phyloP scores from a whole-genome alignment of 768 basidiomycete species.

The Glaciozyma antarctica region DNA sequence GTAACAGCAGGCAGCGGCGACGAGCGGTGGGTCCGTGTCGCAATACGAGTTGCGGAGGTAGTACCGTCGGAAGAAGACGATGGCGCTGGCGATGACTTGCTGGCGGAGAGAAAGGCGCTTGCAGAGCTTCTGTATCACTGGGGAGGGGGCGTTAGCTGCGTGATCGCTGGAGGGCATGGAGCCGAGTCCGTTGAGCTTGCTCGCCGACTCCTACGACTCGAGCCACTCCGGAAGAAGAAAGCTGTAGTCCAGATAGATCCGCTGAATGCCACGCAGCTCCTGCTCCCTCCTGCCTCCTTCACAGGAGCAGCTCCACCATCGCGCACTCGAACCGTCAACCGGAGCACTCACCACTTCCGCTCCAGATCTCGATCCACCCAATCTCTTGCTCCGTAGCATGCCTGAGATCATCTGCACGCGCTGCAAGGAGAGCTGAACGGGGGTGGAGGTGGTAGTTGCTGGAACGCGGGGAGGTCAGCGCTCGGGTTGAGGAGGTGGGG shows the following conservation, averaged over 20 bases:
- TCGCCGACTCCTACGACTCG: not conserved
- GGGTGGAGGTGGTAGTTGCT: conserved; percentile 91
- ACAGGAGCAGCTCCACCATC: no score
- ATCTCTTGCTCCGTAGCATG: conserved; percentile 74
- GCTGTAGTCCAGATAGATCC: no score
- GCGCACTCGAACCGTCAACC: not conserved
- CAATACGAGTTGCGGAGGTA: conserved; percentile 92
- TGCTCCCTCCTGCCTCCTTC: conserved; percentile 16
- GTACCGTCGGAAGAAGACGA: conserved; percentile 91
- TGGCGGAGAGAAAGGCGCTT: conserved; percentile 75
- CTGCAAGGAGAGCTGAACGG: conserved; percentile 59
- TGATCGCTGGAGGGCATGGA: not conserved
- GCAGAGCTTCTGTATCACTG: conserved; percentile 78
- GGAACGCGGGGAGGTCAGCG: not conserved
- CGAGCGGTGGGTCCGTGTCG: conserved; percentile 85
- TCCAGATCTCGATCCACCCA: conserved; percentile 76
- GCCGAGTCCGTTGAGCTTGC: not conserved
- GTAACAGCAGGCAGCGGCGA: conserved; percentile 86
- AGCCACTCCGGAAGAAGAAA: no score
- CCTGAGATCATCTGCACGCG: conserved; percentile 65
- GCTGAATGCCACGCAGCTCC: conserved; percentile 30
- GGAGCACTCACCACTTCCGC: conserved; percentile 59
- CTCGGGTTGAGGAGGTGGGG: conserved; percentile 33
- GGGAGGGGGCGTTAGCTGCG: not conserved
- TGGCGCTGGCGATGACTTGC: conserved; percentile 85